Conservation (phyloP, 1,284 basidiomycete species). For the Leccinum fallax region DNA sequence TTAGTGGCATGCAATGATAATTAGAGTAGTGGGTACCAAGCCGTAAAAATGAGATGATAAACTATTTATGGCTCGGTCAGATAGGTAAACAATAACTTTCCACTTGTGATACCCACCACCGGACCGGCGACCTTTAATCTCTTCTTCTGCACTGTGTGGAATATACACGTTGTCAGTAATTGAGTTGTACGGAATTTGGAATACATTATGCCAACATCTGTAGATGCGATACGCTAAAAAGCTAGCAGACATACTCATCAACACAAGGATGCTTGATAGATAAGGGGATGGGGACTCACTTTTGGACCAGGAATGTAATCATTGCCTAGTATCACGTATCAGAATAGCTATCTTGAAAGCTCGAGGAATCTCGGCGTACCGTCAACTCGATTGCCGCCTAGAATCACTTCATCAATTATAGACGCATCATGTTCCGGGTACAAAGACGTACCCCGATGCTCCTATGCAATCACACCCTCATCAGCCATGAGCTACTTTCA, state of each 20-base stretch:
- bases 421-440: not conserved
- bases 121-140: conserved; percentile 18
- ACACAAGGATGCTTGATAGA: not conserved
- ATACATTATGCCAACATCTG: conserved; percentile 16
- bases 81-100: not conserved
- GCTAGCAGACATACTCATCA: conserved; percentile 10
- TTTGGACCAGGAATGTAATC: conserved; percentile 29
- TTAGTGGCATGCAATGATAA: not conserved
- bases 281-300: not conserved
- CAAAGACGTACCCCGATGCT: conserved; percentile 25
- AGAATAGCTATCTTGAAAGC: not conserved
- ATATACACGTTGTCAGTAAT: not conserved
- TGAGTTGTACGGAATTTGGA: not conserved
- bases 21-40: conserved; percentile 12
- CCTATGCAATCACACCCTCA: conserved; percentile 8
- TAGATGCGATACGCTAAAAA: conserved; percentile 32
- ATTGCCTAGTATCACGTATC: conserved; percentile 20
- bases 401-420: conserved; percentile 1
- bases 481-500: not conserved
- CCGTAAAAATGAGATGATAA: conserved; percentile 21
- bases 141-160: conserved; percentile 18
- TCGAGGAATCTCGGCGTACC: conserved; percentile 5
- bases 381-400: conserved; percentile 25
- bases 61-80: conserved; percentile 14
- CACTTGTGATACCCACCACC: conserved; percentile 14